Base-by-base conservation (phyloP, 2,329 filamentous ascomycete genomes). In the Cladosporium sp. region DNA sequence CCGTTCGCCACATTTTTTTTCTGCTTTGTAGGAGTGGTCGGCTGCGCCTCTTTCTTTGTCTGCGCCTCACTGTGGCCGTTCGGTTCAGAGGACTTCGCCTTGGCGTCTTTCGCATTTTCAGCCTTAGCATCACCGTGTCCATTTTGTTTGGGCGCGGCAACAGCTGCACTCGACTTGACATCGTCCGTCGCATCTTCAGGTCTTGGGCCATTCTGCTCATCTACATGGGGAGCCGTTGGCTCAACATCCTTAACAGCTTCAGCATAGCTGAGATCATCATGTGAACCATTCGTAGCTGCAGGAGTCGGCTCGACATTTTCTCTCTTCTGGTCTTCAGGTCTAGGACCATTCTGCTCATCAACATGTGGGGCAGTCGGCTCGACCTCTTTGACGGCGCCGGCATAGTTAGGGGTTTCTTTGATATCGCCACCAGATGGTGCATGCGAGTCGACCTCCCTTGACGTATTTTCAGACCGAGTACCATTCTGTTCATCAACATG, bases 151-250 rank as follows among this genome's bases (percentile, higher is more conserved):
- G 71, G 67, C 26, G 69, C 61, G 23, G 68, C 53, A 28, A 39
- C 65, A 62, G 64, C 67, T 3, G 66, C 60, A 23, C 65, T 30
- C 6, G 68, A 62, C 30, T 68, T 56, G 62, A 66, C 36, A 3
- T 72, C 67, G 39, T 71, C 71, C 4, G 69, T 69, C n/a, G 65
- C 67, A 21, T 69, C 69, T 11, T 67, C 71, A 63, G 70, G 71
- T 49, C 67, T 72, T 43, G 68, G 66, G 18, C 64, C 65, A 39
- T 57, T 68, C 26, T 60, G 57, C 48, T 70, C 69, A 58, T 67
- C 65, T 28, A 64, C 59, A 51, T 64, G 64, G 14, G 61, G 61
- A 43, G 61, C 26, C 21, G 53, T 56, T 26, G 62, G 62, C 54
- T 58, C 53, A 7, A 26, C 36, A 0, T 64, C 62, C 18, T 63